Base-by-base conservation (phyloP, 1,284 basidiomycete genomes). In the Ceraceosorus guamensis region DNA sequence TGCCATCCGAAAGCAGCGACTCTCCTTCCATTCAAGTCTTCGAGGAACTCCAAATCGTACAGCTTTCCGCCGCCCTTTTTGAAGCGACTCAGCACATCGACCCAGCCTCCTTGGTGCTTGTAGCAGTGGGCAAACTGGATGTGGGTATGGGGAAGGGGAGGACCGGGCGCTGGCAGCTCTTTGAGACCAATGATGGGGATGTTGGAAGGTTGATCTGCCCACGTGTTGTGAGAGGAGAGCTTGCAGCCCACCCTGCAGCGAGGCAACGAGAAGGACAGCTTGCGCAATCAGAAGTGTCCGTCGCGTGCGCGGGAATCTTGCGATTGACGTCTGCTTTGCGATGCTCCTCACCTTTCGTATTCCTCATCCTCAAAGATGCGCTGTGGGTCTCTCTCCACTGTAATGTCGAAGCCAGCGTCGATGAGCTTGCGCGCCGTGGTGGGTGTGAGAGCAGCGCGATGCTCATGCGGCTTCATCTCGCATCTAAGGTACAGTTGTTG, bases 1-100 rank as follows among this genome's bases (percentile, higher is more conserved):
- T 98, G 89, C 82, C 88, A 99, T 6, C 95, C 95, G 73, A 99
- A 99, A 0, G 95, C 95, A n/a, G 95, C 95, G 31, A 99, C 93
- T 39, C 95, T 86, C 37, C 90, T 83, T 30, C 91, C 89, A 46
- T 76, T 81, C 14, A 81, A 84, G 76, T 98, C 92, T 66, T 85
- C 88, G 60, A 98, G 81, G 80, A 98, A 99, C 79, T 99, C 95
- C 61, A 98, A 82, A 78, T 98, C 95, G 80, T 98, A 97, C 47
- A 99, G 81, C 39, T 85, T 87, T 30, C 93, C 93, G 37, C 84
- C 82, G 31, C 93, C 95, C 58, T 83, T 82, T 76, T 85, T 81
- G 82, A 98, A 99, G 46, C 95, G 87, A 33, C 84, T 81, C 45
- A 99, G 84, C 32, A 98, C 85, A 50, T 85, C 81, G 14, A 85